Base-by-base conservation (phyloP, 257 asterid species). In the Solanum sejunctum region DNA sequence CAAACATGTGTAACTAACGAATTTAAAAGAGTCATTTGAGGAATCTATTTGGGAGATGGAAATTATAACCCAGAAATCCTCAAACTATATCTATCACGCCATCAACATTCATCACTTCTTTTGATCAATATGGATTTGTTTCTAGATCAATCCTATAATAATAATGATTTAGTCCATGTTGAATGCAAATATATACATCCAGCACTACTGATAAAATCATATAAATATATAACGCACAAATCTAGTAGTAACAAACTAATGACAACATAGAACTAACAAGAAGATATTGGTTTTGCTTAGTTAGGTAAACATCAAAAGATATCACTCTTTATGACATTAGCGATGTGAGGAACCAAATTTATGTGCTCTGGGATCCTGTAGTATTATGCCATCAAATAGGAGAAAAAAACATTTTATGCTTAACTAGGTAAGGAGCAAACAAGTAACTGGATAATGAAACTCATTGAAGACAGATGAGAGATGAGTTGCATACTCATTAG, bases 401-500 rank as follows among this genome's bases (percentile, higher is more conserved):
- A 78, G 49, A 6, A 52, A 26, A 78, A n/a, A 8, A 54, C 2
- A 17, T 1, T 78, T 51, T 78, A 52, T 52, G 64, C 47, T 78
- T 52, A 17, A 17, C 26, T 9, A 52, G 64, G 17, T 26, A 10
- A 10, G 63, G 3, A 52, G 83, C 17, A 52, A 52, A 52, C 28
- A 78, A 72, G 83, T 52, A 52, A 17, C 28, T 28, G 47, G 64
- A 52, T 26, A 78, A 52, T 17, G 66, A 52, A 80, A 84, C 23
- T 85, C 79, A 78, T 75, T 32, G 86, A 88, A 64, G 85, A 88
- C 67, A 66, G 86, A 43, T 88, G 80, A 90, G 80, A 47, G 54
- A 79, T 85, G 85, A 85, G 88, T 85, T 84, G 93, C 98, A 83
- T 93, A 97, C 99, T 92, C 99, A 90, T 92, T 94, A 90, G 96